phyloP scores from a whole-genome alignment of 257 asterid genomes.

The Solanum acaule region DNA sequence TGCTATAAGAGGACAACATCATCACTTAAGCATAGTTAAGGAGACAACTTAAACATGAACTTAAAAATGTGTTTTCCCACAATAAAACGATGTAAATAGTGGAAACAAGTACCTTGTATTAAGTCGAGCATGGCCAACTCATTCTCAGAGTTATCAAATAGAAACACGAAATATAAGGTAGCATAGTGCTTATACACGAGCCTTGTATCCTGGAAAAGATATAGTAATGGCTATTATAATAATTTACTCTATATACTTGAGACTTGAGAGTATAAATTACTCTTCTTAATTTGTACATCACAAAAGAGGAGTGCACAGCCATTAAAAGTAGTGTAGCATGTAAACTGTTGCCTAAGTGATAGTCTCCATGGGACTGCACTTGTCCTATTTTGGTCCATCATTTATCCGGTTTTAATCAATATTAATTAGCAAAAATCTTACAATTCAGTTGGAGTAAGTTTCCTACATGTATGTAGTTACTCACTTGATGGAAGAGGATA shows the following conservation, averaged over 20 bases:
- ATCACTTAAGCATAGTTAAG: not conserved
- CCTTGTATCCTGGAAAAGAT: conserved; percentile 11
- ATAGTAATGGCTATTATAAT: not conserved
- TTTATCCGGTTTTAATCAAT: not conserved
- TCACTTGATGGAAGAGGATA: not conserved
- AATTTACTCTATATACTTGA: not conserved
- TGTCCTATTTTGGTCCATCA: not conserved
- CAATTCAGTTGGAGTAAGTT: not conserved
- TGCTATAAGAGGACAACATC: not conserved
- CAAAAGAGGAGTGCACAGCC: not conserved
- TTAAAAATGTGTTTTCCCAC: not conserved
- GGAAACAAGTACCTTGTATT: conserved; percentile 21
- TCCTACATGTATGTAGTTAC: not conserved
- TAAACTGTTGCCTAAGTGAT: not conserved
- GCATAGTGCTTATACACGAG: conserved; percentile 30
- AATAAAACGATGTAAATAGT: not conserved
- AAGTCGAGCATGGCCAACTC: conserved; percentile 31
- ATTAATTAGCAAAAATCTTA: not conserved
- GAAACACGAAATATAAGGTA: conserved; percentile 23
- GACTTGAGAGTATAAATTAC: not conserved
- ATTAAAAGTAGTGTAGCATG: not conserved
- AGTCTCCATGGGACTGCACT: not conserved
- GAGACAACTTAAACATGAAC: not conserved
- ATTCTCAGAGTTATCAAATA: conserved; percentile 23
- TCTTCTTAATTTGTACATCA: not conserved